A percentile compares a stretch with the other conserved stretches of the same genome.
These are phyloP conservation scores for Acer saccharum DNA, from an alignment of 345 rosid species.

Conservation along the genomic window DNA sequence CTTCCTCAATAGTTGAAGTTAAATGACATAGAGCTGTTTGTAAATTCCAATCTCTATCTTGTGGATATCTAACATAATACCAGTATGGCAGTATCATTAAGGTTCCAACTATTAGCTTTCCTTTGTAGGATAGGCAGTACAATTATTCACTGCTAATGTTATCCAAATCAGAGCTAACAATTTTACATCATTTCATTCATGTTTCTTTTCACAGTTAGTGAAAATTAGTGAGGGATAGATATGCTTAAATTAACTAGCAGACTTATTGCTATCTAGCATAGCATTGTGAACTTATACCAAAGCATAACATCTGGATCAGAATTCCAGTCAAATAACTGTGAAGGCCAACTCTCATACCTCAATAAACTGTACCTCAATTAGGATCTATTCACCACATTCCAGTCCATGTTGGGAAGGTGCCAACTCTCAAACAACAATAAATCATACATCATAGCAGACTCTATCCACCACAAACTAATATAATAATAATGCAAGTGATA, in stretches of 20 bases:
- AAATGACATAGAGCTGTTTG: not conserved
- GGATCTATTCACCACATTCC: not conserved
- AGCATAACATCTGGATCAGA: not conserved
- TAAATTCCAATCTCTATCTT: not conserved
- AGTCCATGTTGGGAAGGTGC: not conserved
- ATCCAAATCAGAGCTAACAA: not conserved
- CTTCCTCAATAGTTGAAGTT: not conserved
- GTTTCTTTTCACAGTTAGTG: not conserved
- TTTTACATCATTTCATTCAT: not conserved
- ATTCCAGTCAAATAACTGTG: not conserved
- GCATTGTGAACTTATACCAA: not conserved
- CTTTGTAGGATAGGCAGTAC: not conserved
- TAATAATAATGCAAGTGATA: not conserved
- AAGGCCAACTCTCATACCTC: not conserved
- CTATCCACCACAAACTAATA: not conserved
- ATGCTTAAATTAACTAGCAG: not conserved
- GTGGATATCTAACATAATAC: not conserved
- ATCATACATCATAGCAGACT: not conserved
- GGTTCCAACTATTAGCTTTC: not conserved
- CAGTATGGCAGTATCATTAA: too few relatives aligned
- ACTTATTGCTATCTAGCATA: not conserved
- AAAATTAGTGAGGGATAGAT: not conserved
- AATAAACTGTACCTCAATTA: not conserved
- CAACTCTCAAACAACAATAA: not conserved
- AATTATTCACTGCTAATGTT: not conserved